Conservation (phyloP, 257 asterid genomes). For the Solanum etuberosum region DNA sequence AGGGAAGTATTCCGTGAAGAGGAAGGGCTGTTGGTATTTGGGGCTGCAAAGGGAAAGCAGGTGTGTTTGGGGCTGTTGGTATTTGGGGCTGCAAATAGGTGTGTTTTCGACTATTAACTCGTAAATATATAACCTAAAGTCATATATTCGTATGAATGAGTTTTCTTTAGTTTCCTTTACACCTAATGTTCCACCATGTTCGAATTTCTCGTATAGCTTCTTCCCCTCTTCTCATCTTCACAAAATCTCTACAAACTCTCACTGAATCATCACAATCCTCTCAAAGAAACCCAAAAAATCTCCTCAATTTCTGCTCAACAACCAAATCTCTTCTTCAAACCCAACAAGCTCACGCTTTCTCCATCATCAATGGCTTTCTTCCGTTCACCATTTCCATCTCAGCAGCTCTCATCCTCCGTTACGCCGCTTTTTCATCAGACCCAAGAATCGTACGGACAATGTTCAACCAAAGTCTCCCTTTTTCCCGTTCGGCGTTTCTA, state of each 20-base stretch:
- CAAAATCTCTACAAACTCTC: neutral
- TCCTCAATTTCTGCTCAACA: slow-evolving; percentile 33
- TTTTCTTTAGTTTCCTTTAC: neutral
- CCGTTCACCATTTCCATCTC: slow-evolving; percentile 51
- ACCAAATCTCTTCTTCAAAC: slow-evolving; percentile 33
- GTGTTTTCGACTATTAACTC: neutral
- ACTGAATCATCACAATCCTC: neutral
- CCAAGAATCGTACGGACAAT: slow-evolving; percentile 16
- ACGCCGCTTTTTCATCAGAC: slow-evolving; percentile 29
- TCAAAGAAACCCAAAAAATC: neutral
- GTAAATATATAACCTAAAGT: neutral
- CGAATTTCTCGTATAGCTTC: slow-evolving; percentile 10
- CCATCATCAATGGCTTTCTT: slow-evolving; percentile 37
- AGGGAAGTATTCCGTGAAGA: neutral
- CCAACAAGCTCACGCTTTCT: slow-evolving; percentile 49
- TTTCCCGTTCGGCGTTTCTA: slow-evolving; percentile 49
- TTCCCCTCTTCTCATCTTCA: neutral
- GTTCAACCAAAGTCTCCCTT: slow-evolving; percentile 26
- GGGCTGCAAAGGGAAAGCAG: neutral
- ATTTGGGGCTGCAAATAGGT: neutral
- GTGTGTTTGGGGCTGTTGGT: neutral
- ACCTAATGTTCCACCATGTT: slow-evolving; percentile 28
- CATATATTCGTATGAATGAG: neutral
- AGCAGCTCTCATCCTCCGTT: slow-evolving; percentile 62
- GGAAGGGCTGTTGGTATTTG: neutral